These are phyloP conservation scores for Cymodocea nodosa DNA, from an alignment of 116 monocot genomes.

Conservation along the genomic window DNA sequence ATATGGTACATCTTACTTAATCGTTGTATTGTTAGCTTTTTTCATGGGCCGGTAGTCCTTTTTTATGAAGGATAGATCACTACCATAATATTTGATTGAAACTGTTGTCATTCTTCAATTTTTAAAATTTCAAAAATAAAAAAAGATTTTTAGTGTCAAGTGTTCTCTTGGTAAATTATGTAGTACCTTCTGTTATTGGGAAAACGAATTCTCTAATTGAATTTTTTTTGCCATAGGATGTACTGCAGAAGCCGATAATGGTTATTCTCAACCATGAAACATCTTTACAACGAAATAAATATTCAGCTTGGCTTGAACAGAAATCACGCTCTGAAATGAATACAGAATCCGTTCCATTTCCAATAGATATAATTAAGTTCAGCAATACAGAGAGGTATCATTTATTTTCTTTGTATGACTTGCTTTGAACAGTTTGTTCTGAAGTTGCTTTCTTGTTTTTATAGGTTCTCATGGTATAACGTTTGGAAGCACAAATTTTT, in stretches of 20 bases:
- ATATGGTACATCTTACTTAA: too few relatives aligned
- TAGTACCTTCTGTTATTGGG: background rate
- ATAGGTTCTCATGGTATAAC: constrained; percentile 50
- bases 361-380: constrained; percentile 30
- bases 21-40: too few relatives aligned
- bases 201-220: background rate
- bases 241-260: constrained; percentile 63
- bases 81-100: too few relatives aligned
- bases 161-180: too few relatives aligned
- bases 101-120: too few relatives aligned
- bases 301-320: constrained; percentile 58
- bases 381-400: constrained; percentile 40
- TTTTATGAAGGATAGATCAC: too few relatives aligned
- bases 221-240: constrained; percentile 33
- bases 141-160: too few relatives aligned
- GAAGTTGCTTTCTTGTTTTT: constrained; percentile 3
- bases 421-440: background rate
- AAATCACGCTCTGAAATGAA: constrained; percentile 24
- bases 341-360: constrained; percentile 26
- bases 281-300: constrained; percentile 15
- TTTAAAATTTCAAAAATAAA: too few relatives aligned
- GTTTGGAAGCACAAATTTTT: constrained; percentile 42
- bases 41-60: too few relatives aligned
- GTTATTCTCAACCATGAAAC: constrained; percentile 42
- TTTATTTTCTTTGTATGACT: background rate